phyloP scores from a whole-genome alignment of 2,329 filamentous ascomycete genomes.

The Plectosphaerella plurivora region DNA sequence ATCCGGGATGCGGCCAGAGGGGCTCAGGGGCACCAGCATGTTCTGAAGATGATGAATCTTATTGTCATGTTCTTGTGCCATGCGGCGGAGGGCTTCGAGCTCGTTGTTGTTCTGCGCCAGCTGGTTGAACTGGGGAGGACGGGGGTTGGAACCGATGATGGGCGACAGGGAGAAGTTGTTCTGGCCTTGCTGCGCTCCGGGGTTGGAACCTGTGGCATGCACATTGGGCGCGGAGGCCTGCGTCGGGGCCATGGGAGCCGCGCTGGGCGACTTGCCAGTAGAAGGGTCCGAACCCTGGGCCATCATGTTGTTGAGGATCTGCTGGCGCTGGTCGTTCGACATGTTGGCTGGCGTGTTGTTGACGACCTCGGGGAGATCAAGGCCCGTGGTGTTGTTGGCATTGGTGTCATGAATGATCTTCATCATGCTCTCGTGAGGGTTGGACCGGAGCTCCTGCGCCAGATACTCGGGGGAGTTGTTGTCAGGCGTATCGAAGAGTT shows the following conservation, averaged over 20 bases:
- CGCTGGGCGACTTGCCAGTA: conserved; percentile 12
- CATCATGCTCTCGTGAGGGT: conserved; percentile 59
- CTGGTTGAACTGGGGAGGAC: conserved; percentile 50
- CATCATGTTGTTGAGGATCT: conserved; percentile 58
- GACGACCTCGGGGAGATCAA: conserved; percentile 54
- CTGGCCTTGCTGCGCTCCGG: conserved; percentile 21
- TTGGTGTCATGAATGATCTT: conserved; percentile 62
- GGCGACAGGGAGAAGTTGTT: conserved; percentile 40
- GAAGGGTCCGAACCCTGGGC: conserved; percentile 26
- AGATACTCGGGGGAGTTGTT: conserved; percentile 44
- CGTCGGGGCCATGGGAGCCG: conserved; percentile 12
- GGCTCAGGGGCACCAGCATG: conserved; percentile 73
- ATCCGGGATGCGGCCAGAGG: conserved; percentile 73
- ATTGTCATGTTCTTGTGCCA: conserved; percentile 74
- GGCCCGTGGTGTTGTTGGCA: conserved; percentile 38
- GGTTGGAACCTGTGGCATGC: conserved; percentile 15
- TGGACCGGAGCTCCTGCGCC: conserved; percentile 51
- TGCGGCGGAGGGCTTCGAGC: conserved; percentile 70
- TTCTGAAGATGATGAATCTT: conserved; percentile 72
- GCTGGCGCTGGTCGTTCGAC: conserved; percentile 52
- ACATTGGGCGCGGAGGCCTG: conserved; percentile 7
- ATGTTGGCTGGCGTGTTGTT: conserved; percentile 51
- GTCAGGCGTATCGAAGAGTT: conserved; percentile 50
- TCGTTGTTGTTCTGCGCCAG: conserved; percentile 66
- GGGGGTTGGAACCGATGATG: conserved; percentile 38